Conservation (phyloP, 2,329 filamentous ascomycete genomes). For the Xylogone sp. region DNA sequence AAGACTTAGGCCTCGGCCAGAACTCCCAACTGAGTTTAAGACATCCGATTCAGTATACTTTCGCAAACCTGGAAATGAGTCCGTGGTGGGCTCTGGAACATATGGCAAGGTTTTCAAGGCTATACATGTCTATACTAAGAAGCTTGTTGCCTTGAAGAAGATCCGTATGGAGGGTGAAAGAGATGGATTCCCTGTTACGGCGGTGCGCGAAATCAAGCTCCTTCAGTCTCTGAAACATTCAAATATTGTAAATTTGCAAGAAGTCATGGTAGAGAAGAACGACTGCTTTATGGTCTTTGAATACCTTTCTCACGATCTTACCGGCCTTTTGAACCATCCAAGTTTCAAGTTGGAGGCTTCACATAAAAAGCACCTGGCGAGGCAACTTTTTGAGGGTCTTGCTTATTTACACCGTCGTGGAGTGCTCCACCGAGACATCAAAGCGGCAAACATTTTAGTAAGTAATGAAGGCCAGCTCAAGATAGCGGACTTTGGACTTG, state of each 20-base stretch:
- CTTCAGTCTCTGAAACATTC: conserved; percentile 80
- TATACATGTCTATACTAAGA: conserved; percentile 86
- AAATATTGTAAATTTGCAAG: conserved; percentile 79
- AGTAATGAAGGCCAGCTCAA: conserved; percentile 87
- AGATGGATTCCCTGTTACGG: conserved; percentile 88
- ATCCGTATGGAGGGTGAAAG: conserved; percentile 92
- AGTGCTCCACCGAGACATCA: conserved; percentile 97
- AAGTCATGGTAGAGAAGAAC: conserved; percentile 98
- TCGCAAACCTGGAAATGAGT: conserved; percentile 95
- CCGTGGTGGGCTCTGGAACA: conserved; percentile 90
- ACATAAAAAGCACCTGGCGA: conserved; percentile 90
- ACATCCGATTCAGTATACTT: conserved; percentile 88
- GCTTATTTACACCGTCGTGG: conserved; percentile 90
- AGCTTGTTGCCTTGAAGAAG: conserved; percentile 79
- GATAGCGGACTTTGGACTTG: conserved; percentile 92
- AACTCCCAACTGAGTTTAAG: conserved; percentile 67
- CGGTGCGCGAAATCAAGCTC: conserved; percentile 86
- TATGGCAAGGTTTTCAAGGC: conserved; percentile 96
- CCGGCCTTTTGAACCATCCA: conserved; percentile 90
- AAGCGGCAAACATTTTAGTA: conserved; percentile 94
- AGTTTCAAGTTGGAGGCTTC: conserved; percentile 78
- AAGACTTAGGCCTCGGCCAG: conserved; percentile 67
- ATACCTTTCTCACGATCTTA: conserved; percentile 93
- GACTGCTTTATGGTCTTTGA: conserved; percentile 99
- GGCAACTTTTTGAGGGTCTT: conserved; percentile 88